These are phyloP conservation scores for Quambalaria eucalypti DNA, from an alignment of 1,284 basidiomycete species.

Conservation along the genomic window DNA sequence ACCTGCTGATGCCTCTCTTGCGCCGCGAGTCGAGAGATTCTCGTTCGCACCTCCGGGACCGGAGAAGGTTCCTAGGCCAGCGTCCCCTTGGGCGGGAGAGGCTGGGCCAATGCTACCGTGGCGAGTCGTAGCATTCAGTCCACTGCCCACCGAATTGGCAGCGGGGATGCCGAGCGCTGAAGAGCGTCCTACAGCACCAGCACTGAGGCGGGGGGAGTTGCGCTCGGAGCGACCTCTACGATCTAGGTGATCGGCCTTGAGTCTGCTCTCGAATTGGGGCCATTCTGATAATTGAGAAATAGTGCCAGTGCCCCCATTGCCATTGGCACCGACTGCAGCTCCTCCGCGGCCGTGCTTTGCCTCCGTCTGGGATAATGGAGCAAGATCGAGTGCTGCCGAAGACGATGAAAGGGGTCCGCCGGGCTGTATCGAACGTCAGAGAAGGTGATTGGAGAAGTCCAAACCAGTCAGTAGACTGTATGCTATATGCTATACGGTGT, in stretches of 20 bases:
- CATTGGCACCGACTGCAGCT: slow-evolving; percentile 48
- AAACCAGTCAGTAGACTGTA: neutral
- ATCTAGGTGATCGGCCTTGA: slow-evolving; percentile 27
- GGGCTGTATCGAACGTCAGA: slow-evolving; percentile 38
- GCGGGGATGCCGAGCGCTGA: slow-evolving; percentile 1
- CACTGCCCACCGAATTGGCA: neutral
- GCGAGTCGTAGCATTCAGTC: neutral
- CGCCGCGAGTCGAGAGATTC: neutral
- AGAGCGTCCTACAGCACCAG: slow-evolving; percentile 1
- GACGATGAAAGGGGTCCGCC: slow-evolving; percentile 80
- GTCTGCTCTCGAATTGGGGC: slow-evolving; percentile 69
- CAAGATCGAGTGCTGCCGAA: slow-evolving; percentile 83
- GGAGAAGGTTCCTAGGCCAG: neutral
- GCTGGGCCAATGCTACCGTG: too few species aligned
- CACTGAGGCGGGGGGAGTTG: slow-evolving; percentile 8
- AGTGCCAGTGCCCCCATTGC: slow-evolving; percentile 56
- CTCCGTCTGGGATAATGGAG: slow-evolving; percentile 73
- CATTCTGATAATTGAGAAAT: slow-evolving; percentile 75
- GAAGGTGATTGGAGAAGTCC: neutral
- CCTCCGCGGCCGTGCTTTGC: slow-evolving; percentile 56
- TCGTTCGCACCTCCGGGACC: neutral
- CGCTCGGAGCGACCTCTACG: slow-evolving; percentile 11
- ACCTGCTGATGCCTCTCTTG: too few species aligned
- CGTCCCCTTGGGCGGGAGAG: neutral
- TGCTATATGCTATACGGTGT: too few species aligned